phyloP scores from a whole-genome alignment of 75 land plant species.

The Isoetes taiwanensis region DNA sequence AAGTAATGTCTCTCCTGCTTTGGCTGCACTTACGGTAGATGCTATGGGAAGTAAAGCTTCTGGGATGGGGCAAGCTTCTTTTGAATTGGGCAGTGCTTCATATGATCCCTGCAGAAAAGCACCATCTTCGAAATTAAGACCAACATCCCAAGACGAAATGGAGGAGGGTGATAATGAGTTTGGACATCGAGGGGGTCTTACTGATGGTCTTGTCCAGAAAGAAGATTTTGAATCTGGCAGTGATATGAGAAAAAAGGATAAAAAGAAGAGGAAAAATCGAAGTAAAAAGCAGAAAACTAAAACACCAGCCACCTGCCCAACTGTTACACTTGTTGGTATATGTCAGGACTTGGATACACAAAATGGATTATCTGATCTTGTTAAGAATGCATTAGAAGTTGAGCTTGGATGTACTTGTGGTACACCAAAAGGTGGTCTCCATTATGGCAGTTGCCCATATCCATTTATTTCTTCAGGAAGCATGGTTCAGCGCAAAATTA shows the following conservation, averaged over 20 bases:
- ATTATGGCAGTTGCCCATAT: conserved; percentile 32
- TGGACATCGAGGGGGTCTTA: not conserved
- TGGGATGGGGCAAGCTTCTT: conserved; percentile 4
- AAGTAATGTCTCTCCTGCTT: conserved; percentile 13
- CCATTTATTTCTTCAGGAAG: conserved; percentile 57
- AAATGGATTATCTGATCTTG: conserved; percentile 9
- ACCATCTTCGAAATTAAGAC: not conserved
- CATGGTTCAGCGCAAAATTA: conserved; percentile 55
- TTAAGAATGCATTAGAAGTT: conserved; percentile 8
- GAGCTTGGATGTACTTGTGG: conserved; percentile 33
- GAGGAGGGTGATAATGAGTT: not conserved
- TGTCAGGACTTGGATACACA: not conserved
- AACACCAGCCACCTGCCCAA: too few relatives aligned
- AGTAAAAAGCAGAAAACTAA: conserved; percentile 17
- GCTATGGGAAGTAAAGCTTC: conserved; percentile 15
- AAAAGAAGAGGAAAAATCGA: conserved; percentile 22
- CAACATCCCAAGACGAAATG: not conserved
- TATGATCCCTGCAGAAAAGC: conserved; percentile 6
- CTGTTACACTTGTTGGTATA: not conserved
- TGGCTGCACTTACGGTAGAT: conserved; percentile 18
- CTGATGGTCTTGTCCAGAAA: not conserved
- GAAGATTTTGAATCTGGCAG: conserved; percentile 6
- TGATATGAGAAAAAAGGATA: conserved; percentile 13
- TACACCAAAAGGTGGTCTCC: conserved; percentile 19
- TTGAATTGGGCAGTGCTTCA: not conserved